Evolutionary conservation across 805 yeast genomes (phyloP).

Genomic region (Sungouiella blattae): DNA sequence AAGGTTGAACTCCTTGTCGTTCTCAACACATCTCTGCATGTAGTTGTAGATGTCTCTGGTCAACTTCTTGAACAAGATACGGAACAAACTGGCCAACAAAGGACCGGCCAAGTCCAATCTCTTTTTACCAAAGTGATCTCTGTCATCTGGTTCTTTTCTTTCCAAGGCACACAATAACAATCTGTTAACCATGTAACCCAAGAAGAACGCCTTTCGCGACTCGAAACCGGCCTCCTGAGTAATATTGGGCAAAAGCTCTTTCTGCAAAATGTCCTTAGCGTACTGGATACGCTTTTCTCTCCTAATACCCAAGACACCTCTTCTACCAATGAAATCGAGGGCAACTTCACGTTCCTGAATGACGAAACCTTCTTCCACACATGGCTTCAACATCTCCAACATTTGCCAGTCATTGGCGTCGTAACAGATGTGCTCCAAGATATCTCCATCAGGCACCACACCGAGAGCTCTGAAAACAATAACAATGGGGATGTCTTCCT

Average conservation of each 20-base stretch:
- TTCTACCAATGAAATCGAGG: constrained; percentile 94
- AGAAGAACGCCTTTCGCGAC: constrained; percentile 92
- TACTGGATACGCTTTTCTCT: constrained; percentile 97
- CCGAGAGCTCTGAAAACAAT: constrained; percentile 97
- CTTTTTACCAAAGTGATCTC: constrained; percentile 99
- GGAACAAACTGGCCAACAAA: constrained; percentile 88
- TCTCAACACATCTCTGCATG: constrained; percentile 98
- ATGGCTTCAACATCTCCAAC: constrained; percentile 98
- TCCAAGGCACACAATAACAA: constrained; percentile 92
- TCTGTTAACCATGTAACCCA: constrained; percentile 97
- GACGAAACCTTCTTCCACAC: constrained; percentile 98
- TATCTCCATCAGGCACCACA: constrained; percentile 98
- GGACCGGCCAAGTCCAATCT: constrained; percentile 99
- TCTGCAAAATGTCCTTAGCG: constrained; percentile 93
- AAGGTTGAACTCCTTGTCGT: constrained; percentile 93
- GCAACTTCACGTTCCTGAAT: constrained; percentile 98
- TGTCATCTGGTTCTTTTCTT: constrained; percentile 96
- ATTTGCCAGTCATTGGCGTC: constrained; percentile 99
- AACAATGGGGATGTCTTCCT: constrained; percentile 95
- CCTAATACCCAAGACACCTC: constrained; percentile 94
- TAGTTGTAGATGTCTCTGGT: constrained; percentile 96
- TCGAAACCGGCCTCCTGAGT: constrained; percentile 97
- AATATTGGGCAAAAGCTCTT: constrained; percentile 94
- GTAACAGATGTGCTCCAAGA: constrained; percentile 95
- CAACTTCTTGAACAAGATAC: constrained; percentile 88